These are phyloP conservation scores for Nevesoporus exiguus DNA, from an alignment of 768 basidiomycete species.

Conservation along the genomic window DNA sequence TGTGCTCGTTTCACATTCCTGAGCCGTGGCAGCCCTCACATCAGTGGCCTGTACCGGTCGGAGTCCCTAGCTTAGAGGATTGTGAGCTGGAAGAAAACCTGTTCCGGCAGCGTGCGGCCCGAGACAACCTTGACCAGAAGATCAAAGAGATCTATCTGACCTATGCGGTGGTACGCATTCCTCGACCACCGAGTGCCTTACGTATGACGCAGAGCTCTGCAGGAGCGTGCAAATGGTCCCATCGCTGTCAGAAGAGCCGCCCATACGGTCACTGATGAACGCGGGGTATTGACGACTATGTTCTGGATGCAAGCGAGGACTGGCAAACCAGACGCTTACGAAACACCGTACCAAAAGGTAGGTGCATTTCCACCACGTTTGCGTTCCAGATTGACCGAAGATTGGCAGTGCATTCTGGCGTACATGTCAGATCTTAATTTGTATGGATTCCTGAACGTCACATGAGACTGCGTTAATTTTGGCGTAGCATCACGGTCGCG, in stretches of 20 bases:
- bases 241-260: conserved; percentile 59
- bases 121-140: conserved; percentile 33
- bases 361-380: neutral
- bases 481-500: conserved; percentile 53
- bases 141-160: conserved; percentile 32
- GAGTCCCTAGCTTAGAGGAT: conserved; percentile 50
- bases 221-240: conserved; percentile 70
- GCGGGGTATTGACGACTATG: conserved; percentile 53
- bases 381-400: conserved; percentile 1
- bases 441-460: conserved; percentile 41
- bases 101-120: conserved; percentile 26
- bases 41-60: conserved; percentile 67
- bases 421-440: conserved; percentile 79
- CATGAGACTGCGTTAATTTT: conserved; percentile 4
- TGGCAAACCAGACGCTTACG: conserved; percentile 53
- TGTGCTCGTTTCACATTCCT: conserved; percentile 80
- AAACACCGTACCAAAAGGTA: conserved; percentile 75
- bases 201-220: conserved; percentile 27
- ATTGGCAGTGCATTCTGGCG: conserved; percentile 65
- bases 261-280: conserved; percentile 38
- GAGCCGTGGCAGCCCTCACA: conserved; percentile 71
- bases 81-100: conserved; percentile 57
- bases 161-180: conserved; percentile 25
- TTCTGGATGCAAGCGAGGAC: conserved; percentile 81
- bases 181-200: conserved; percentile 13